Evolutionary conservation across 768 basidiomycete genomes (phyloP), one percentile per base, ranked within the genome.

Genomic region (Naganishia vishniacii): DNA sequence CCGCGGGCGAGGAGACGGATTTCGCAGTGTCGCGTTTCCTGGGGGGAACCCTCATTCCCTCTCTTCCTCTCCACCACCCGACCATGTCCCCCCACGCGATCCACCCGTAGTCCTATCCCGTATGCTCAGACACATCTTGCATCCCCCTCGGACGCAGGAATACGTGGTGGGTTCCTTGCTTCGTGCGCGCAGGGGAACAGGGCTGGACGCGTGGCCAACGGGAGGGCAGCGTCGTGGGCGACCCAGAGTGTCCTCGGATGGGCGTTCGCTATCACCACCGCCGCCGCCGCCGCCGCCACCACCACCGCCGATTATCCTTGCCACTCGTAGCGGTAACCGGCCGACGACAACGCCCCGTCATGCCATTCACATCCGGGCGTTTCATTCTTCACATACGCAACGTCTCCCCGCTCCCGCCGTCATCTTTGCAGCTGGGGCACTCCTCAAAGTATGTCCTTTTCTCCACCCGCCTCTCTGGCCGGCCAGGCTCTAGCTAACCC

Each of bases 381-480:
- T 56, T 26, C 53, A 56, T 56, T 32, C 37, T 7, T 40, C 53
- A 3, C 20, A 26, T 8, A 12, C 32, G 6, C 23, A 20, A 25
- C 28, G 53, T 9, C 37, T 23, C 40, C 53, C 53, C 8, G 53
- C 53, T 18, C 53, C 53, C 2, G 53, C 53, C 3, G 53, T 56
- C 2, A 56, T 56, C 23, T 40, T 56, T 20, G 53, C 53, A 37
- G 53, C 53, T n/a, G 53, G 53, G 15, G 53, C 53, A 6, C 37
- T 56, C 9, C 37, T 56, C n/a, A 56, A 56, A 34, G 53, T 56
- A 25, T 23, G 53, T 40, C 7, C 6, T 29, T 16, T 12, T 48
- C 5, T 48, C 20, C 20, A 29, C 4, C 26, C 32, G 16, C 32
- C 15, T 34, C 23, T 26, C 15, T 6, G 15, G 3, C 32, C 20